Conservation (phyloP, 2,329 filamentous ascomycete genomes). For the Pseudogymnoascus sp. region DNA sequence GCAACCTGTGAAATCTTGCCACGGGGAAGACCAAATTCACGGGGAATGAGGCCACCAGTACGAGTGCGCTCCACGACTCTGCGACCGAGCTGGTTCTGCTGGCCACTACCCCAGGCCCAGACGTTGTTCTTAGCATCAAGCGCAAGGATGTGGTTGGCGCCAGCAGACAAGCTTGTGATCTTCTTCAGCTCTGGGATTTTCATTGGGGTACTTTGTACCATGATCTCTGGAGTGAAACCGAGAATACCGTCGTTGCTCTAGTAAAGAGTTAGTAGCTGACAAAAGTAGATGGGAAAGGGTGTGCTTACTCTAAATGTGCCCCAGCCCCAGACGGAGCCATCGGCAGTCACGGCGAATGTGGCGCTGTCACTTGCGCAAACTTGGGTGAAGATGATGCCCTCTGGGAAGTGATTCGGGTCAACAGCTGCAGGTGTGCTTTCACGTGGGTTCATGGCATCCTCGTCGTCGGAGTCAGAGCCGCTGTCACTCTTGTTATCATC, state of each 20-base stretch:
- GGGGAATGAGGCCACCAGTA: slow-evolving; percentile 21
- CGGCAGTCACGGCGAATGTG: slow-evolving; percentile 66
- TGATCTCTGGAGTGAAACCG: slow-evolving; percentile 37
- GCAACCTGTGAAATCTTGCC: slow-evolving; percentile 33
- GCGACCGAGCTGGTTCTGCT: slow-evolving; percentile 61
- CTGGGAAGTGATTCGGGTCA: slow-evolving; percentile 49
- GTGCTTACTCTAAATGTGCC: slow-evolving; percentile 63
- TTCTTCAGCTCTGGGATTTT: slow-evolving; percentile 51
- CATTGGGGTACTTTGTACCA: slow-evolving; percentile 29
- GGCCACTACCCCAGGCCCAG: slow-evolving; percentile 57
- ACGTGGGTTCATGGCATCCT: slow-evolving; percentile 59
- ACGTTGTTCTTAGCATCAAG: slow-evolving; percentile 51
- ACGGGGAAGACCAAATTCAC: slow-evolving; percentile 26
- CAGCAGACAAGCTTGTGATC: slow-evolving; percentile 44
- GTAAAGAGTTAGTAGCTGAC: slow-evolving; percentile 15
- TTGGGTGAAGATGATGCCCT: slow-evolving; percentile 55
- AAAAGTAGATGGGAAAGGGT: slow-evolving; percentile 12
- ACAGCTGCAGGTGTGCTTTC: slow-evolving; percentile 61
- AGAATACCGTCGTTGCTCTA: slow-evolving; percentile 57
- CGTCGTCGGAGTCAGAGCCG: slow-evolving; percentile 40
- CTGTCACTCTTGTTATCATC: slow-evolving; percentile 37
- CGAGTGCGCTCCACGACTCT: slow-evolving; percentile 24
- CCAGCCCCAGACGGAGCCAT: slow-evolving; percentile 74
- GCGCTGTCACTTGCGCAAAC: slow-evolving; percentile 67
- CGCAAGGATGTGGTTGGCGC: slow-evolving; percentile 51